These are phyloP conservation scores for Heracleum sosnowskyi DNA, from an alignment of 129 eudicot species.

Conservation along the genomic window DNA sequence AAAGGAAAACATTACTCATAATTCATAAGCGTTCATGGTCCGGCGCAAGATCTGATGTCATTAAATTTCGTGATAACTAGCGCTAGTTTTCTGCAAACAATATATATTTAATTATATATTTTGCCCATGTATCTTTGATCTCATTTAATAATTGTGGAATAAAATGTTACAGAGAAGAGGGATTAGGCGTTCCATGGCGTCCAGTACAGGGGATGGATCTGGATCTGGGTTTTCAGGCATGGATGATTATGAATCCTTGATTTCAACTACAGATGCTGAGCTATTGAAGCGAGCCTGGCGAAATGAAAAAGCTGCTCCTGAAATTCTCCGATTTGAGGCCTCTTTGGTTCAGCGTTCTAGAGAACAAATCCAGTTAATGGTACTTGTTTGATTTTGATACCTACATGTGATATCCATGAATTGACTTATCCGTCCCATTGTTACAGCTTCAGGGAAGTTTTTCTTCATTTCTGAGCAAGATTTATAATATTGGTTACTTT, in stretches of 20 bases:
- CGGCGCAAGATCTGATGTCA: neutral
- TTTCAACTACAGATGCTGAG: conserved; percentile 71
- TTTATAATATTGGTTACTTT: neutral
- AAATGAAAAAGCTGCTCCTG: conserved; percentile 83
- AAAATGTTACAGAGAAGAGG: neutral
- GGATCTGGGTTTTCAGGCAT: conserved; percentile 21
- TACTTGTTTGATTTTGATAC: conserved; percentile 4
- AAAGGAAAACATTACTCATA: neutral
- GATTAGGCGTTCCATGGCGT: conserved; percentile 25
- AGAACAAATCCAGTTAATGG: conserved; percentile 74
- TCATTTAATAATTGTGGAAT: neutral
- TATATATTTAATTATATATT: no score
- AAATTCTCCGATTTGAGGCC: conserved; percentile 50
- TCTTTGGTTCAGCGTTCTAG: conserved; percentile 59
- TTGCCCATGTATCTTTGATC: neutral
- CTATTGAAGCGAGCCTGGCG: conserved; percentile 77
- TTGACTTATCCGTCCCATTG: neutral
- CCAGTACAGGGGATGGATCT: conserved; percentile 32
- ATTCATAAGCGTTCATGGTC: no score
- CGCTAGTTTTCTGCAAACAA: neutral
- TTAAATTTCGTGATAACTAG: no score
- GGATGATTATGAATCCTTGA: conserved; percentile 60
- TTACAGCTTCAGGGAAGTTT: neutral
- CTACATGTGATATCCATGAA: neutral
- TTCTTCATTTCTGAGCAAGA: neutral